Percentiles rank a stretch among this genome's conserved stretches.
Conservation (phyloP, 1,284 basidiomycete species). For the Exsudoporus floridanus region DNA sequence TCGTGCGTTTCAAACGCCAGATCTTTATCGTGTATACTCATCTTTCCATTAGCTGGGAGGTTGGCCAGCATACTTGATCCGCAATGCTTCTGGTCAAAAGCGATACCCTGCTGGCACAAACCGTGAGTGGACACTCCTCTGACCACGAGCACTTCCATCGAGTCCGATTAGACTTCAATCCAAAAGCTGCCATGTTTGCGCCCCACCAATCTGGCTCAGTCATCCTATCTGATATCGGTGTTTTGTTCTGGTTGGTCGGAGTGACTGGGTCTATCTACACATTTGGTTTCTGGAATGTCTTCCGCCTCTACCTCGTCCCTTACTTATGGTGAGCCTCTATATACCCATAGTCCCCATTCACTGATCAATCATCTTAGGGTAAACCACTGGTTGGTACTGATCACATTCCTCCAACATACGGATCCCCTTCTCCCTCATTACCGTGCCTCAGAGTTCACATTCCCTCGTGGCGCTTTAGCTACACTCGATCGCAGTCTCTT, state of each 20-base stretch:
- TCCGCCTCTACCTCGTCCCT: slow-evolving; percentile 82
- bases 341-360: not conserved
- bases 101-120: slow-evolving; percentile 83
- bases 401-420: slow-evolving; percentile 97
- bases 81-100: slow-evolving; percentile 87
- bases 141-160: not conserved
- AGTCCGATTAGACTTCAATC: slow-evolving; percentile 70
- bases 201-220: slow-evolving; percentile 82
- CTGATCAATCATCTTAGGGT: slow-evolving; percentile 41
- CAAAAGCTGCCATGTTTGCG: slow-evolving; percentile 80
- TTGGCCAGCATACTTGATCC: slow-evolving; percentile 86
- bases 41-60: slow-evolving; percentile 58
- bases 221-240: slow-evolving; percentile 83
- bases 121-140: slow-evolving; percentile 54
- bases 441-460: slow-evolving; percentile 87
- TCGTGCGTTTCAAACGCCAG: slow-evolving; percentile 47
- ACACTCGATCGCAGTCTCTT: slow-evolving; percentile 91
- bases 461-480: slow-evolving; percentile 91
- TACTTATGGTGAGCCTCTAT: slow-evolving; percentile 73
- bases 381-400: slow-evolving; percentile 89
- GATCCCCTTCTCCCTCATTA: slow-evolving; percentile 96
- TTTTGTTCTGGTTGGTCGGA: slow-evolving; percentile 70
- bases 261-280: slow-evolving; percentile 60
- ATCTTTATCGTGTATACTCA: slow-evolving; percentile 1
- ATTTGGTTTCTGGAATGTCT: slow-evolving; percentile 74